Evolutionary conservation across 2,329 filamentous ascomycete species (phyloP).

Genomic region (Podosphaera leucotricha): DNA sequence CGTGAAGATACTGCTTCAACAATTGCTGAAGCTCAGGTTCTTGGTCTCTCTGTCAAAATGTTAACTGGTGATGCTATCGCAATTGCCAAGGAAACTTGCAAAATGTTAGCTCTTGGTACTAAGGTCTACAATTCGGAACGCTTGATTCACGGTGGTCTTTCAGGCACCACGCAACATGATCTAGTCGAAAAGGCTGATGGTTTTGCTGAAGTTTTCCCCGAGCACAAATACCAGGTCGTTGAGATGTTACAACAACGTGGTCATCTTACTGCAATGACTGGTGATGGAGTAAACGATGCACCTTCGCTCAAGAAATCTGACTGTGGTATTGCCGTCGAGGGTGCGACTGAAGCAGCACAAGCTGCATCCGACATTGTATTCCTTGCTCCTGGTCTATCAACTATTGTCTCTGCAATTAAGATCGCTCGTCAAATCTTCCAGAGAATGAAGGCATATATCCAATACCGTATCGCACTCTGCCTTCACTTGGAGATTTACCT

Average conservation of each 20-base stretch:
- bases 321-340: conserved; percentile 85
- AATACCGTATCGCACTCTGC: conserved; percentile 83
- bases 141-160: conserved; percentile 53
- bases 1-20: conserved; percentile 60
- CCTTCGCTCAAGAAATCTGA: conserved; percentile 85
- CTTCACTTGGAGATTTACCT: conserved; percentile 73
- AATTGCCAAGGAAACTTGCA: conserved; percentile 62
- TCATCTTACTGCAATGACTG: conserved; percentile 87
- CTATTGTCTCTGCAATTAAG: conserved; percentile 81
- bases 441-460: conserved; percentile 89
- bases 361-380: conserved; percentile 88
- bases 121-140: conserved; percentile 65
- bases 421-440: conserved; percentile 91
- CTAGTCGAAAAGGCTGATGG: conserved; percentile 74
- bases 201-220: conserved; percentile 84
- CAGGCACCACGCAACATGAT: conserved; percentile 50
- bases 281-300: conserved; percentile 87
- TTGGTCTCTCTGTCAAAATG: conserved; percentile 62
- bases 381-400: conserved; percentile 71
- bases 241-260: conserved; percentile 87
- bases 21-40: conserved; percentile 51
- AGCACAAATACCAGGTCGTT: conserved; percentile 89
- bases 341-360: conserved; percentile 72
- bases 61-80: conserved; percentile 59
- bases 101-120: conserved; percentile 56